Base-by-base conservation (phyloP, 163 green algal species). In the Trebouxiophyceae sp. region DNA sequence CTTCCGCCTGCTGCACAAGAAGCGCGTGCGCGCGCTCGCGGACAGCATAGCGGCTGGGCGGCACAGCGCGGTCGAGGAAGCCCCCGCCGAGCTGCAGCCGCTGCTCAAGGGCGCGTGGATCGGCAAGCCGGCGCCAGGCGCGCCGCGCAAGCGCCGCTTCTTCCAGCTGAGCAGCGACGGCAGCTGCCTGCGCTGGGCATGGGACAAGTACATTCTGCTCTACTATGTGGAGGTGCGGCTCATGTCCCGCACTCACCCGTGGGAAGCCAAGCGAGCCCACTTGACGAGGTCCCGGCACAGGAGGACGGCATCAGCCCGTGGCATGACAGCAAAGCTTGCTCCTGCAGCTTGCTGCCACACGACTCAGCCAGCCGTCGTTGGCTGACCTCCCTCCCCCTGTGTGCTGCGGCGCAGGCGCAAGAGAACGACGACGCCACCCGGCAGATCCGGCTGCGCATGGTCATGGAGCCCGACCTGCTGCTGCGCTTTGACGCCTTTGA, bases 141-240 rank as follows among this genome's bases (percentile, higher is more conserved):
- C 57, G 0, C 56, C 60, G 5, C 47, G 56, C 23, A 68, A 68
- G 62, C 63, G 55, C 59, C 66, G 82, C 54, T 89, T 79, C 67
- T 86, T 89, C 58, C 83, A 88, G 75, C 68, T 89, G 8, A 82
- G 69, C 5, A 30, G 66, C 1, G 83, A 89, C 57, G 69, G 73
- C 26, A 81, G 74, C 5, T 84, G 67, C 0, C 72, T 89, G 56
- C 66, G 83, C 12, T 89, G 83, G 83, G 63, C 68, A 26, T 89
- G 83, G 83, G 72, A 84, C 67, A 81, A 80, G 33, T 88, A 84
- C 57, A 68, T 88, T 16, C 60, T 89, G 31, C 65, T 86, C 57
- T 77, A 80, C 26, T 80, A 87, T 58, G 76, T 87, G 1, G 70
- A 88, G n/a, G 69, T 62, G 4, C 29, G 57, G 5, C 32, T 54